Conservation (phyloP, 192 early-diverging fungal genomes). For the Powellomyces hirtus region DNA sequence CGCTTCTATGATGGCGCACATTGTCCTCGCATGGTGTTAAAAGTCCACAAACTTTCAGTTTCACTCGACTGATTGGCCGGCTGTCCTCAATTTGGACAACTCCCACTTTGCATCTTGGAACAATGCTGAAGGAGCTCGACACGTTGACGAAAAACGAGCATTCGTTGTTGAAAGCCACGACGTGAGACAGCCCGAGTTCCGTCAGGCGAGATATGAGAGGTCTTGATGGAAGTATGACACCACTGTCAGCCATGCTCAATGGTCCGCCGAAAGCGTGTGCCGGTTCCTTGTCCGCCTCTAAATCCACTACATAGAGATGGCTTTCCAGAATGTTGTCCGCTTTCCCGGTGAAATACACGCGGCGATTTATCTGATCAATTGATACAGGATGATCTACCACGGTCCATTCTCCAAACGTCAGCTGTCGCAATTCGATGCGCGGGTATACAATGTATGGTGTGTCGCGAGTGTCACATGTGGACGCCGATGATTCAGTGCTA, state of each 20-base stretch:
- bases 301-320: constrained; percentile 55
- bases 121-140: background rate
- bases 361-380: constrained; percentile 47
- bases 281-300: background rate
- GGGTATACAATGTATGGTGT: constrained; percentile 20
- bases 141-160: constrained; percentile 10
- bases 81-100: background rate
- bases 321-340: constrained; percentile 55
- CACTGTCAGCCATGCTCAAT: background rate
- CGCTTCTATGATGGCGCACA: too few relatives aligned
- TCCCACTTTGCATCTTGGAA: background rate
- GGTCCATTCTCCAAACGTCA: constrained; percentile 60
- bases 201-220: constrained; percentile 2
- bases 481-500: background rate
- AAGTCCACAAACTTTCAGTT: too few relatives aligned
- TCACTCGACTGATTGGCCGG: background rate
- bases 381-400: constrained; percentile 56
- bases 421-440: constrained; percentile 25
- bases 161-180: background rate
- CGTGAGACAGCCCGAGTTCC: constrained; percentile 5
- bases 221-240: background rate
- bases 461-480: background rate
- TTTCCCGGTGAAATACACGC: constrained; percentile 65
- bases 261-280: too few relatives aligned
- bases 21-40: too few relatives aligned